A percentile compares a stretch with the other conserved stretches of the same genome.
These are phyloP conservation scores for Akebia trifoliata DNA, from an alignment of 164 flowering plant genomes.

Conservation along the genomic window DNA sequence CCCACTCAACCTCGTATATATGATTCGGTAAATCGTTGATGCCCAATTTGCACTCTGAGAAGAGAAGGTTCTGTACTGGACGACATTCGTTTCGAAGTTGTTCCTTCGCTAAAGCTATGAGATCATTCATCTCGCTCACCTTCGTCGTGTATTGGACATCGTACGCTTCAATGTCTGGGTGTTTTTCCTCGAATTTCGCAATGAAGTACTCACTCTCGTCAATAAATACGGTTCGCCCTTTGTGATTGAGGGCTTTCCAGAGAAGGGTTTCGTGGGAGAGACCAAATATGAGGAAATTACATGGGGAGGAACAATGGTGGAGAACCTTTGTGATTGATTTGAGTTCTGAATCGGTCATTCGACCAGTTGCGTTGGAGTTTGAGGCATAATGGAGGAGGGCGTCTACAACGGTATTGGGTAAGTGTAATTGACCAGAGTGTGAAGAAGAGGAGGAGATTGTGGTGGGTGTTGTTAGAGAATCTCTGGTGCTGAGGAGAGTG, in stretches of 20 bases:
- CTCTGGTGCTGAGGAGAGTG: conserved; percentile 40
- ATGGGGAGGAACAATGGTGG: conserved; percentile 36
- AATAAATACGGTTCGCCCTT: conserved; percentile 70
- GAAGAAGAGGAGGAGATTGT: conserved; percentile 14
- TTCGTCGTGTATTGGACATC: conserved; percentile 84
- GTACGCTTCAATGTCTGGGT: conserved; percentile 71
- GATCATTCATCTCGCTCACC: conserved; percentile 45
- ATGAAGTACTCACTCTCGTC: conserved; percentile 66
- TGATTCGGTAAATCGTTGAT: conserved; percentile 85
- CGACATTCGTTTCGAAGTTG: conserved; percentile 62
- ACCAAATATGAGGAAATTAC: conserved; percentile 82
- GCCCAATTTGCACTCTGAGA: conserved; percentile 82
- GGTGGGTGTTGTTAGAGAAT: conserved; percentile 9
- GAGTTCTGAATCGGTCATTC: conserved; percentile 58
- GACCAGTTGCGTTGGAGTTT: conserved; percentile 38
- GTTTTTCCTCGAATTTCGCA: conserved; percentile 40
- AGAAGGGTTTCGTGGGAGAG: conserved; percentile 79
- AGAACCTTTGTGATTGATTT: conserved; percentile 42
- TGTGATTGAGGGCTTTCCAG: conserved; percentile 66
- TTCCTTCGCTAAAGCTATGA: conserved; percentile 44
- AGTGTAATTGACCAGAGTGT: conserved; percentile 4
- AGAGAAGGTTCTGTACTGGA: conserved; percentile 82
- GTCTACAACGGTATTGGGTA: conserved; percentile 30
- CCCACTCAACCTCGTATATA: conserved; percentile 86
- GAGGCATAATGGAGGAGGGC: conserved; percentile 71